Evolutionary conservation across 495 filamentous ascomycete species (phyloP).

Genomic region (Trichoderma virens): DNA sequence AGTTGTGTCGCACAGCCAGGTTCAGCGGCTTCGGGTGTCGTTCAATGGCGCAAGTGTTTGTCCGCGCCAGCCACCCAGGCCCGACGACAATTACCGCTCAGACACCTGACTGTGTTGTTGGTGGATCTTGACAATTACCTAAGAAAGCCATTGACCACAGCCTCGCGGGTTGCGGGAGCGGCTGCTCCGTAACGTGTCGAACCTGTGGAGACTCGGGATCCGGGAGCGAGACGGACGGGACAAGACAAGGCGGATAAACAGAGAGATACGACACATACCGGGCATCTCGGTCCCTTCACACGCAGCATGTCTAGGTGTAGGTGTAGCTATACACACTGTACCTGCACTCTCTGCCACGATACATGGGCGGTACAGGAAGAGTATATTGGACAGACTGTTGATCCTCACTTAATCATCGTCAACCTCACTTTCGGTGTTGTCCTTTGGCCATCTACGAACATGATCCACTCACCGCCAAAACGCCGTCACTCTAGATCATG

Average conservation of each 20-base stretch:
- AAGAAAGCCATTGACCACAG: background rate
- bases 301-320: too few species aligned
- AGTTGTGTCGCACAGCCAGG: background rate
- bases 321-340: too few species aligned
- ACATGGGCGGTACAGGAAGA: too few species aligned
- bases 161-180: background rate
- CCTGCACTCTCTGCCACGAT: too few species aligned
- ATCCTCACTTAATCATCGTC: too few species aligned
- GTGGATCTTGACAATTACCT: background rate
- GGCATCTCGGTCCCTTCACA: too few species aligned
- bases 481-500: background rate
- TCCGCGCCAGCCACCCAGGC: conserved; percentile 1
- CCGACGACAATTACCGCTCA: background rate
- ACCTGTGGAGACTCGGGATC: background rate
- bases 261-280: too few species aligned
- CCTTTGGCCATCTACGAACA: too few species aligned
- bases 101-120: background rate
- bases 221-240: background rate
- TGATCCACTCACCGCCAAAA: background rate
- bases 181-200: background rate
- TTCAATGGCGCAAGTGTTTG: background rate
- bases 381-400: too few species aligned
- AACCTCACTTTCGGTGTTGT: too few species aligned
- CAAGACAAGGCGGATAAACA: background rate
- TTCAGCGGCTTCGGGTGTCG: background rate